These are phyloP conservation scores for Hypomontagnella monticulosa DNA, from an alignment of 495 filamentous ascomycete species.

Conservation along the genomic window DNA sequence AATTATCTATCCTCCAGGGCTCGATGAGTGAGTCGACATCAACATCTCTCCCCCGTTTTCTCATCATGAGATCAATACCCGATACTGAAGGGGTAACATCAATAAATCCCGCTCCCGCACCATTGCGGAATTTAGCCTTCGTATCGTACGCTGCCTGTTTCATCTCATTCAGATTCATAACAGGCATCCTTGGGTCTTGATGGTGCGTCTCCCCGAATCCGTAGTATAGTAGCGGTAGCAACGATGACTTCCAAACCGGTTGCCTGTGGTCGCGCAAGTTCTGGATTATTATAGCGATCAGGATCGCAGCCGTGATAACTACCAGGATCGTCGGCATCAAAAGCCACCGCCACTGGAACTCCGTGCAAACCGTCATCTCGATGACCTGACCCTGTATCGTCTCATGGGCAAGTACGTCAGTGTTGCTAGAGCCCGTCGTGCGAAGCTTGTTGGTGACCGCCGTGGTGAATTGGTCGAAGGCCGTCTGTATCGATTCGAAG, in stretches of 20 bases:
- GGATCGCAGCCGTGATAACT: conserved; percentile 1
- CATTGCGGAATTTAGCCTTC: conserved; percentile 7
- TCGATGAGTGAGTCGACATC: conserved; percentile 19
- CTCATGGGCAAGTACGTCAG: not conserved
- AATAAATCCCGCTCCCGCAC: conserved; percentile 7
- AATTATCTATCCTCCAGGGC: not conserved
- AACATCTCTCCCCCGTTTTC: conserved; percentile 6
- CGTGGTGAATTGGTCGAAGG: conserved; percentile 26
- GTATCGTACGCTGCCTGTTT: conserved; percentile 10
- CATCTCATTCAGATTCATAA: conserved; percentile 18
- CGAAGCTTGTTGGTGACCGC: conserved; percentile 25
- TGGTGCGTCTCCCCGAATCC: conserved; percentile 2
- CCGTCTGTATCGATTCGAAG: conserved; percentile 16
- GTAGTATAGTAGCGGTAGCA: conserved; percentile 29
- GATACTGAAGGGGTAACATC: conserved; percentile 4
- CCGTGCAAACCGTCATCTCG: conserved; percentile 24
- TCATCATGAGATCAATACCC: conserved; percentile 5
- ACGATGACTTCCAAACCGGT: conserved; percentile 33
- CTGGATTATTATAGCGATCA: conserved; percentile 17
- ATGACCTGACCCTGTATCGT: not conserved
- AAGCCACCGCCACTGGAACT: conserved; percentile 35
- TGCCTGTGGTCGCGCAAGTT: conserved; percentile 10
- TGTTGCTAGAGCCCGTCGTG: conserved; percentile 21
- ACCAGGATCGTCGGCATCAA: conserved; percentile 23
- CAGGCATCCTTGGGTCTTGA: conserved; percentile 1